A percentile compares a stretch with the other conserved stretches of the same genome.
phyloP scores from a whole-genome alignment of 768 basidiomycete genomes.

The Coprinopsis sp. region DNA sequence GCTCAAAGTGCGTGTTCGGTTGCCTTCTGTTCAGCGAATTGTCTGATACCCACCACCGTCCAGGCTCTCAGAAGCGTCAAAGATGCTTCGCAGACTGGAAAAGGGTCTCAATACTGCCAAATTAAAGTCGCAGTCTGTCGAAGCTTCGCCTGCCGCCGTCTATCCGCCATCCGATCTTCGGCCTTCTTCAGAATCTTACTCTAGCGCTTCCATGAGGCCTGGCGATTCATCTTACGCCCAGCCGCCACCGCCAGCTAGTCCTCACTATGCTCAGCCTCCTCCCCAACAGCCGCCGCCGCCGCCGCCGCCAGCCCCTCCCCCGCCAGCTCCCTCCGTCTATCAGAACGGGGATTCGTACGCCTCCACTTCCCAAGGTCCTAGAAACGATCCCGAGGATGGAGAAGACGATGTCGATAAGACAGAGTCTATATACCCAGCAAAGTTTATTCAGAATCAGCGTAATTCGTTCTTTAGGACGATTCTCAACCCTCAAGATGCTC shows the following conservation, averaged over 20 bases:
- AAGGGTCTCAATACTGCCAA: constrained; percentile 77
- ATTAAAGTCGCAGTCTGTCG: constrained; percentile 54
- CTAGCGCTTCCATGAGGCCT: constrained; percentile 11
- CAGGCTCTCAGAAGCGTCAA: constrained; percentile 84
- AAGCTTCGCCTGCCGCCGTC: constrained; percentile 28
- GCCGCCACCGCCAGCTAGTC: constrained; percentile 28
- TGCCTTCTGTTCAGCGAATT: constrained; percentile 10
- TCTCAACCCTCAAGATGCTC: constrained; percentile 64
- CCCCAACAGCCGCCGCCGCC: constrained; percentile 43
- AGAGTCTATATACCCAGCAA: constrained; percentile 66
- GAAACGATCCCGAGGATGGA: constrained; percentile 55
- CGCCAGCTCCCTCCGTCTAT: constrained; percentile 24
- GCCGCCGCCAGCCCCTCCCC: constrained; percentile 26
- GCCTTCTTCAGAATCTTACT: constrained; percentile 13
- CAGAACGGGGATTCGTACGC: constrained; percentile 14
- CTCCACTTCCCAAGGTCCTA: constrained; percentile 23
- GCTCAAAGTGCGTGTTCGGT: constrained; percentile 64
- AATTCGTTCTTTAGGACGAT: constrained; percentile 83
- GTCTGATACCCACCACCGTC: constrained; percentile 6
- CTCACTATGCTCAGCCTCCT: constrained; percentile 15
- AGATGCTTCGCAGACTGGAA: constrained; percentile 83
- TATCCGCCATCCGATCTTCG: constrained; percentile 31
- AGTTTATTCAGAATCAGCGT: constrained; percentile 66
- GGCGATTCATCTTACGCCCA: constrained; percentile 27
- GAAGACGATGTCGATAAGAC: constrained; percentile 58